Evolutionary conservation across 1,284 basidiomycete species (phyloP).

Genomic region (Apiotrichum sp.): DNA sequence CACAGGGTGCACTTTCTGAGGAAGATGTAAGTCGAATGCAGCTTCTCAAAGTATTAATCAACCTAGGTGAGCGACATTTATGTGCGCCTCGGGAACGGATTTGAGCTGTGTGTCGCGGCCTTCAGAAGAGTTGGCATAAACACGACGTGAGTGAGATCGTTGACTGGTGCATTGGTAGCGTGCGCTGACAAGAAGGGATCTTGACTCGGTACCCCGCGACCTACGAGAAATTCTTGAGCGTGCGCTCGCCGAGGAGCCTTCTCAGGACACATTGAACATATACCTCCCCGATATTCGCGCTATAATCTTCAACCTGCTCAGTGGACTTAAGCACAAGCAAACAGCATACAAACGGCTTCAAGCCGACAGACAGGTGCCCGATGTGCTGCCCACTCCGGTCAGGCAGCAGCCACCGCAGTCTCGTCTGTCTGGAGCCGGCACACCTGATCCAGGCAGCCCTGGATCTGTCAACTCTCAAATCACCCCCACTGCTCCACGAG

Average conservation of each 20-base stretch:
- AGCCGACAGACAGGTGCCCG: conserved; percentile 21
- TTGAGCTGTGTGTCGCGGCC: conserved; percentile 85
- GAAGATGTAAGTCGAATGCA: conserved; percentile 40
- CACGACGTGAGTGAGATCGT: conserved; percentile 68
- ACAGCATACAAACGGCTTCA: conserved; percentile 55
- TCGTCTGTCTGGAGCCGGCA: neutral
- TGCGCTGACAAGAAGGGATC: conserved; percentile 57
- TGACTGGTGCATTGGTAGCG: neutral
- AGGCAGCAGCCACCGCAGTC: neutral
- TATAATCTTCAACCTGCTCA: conserved; percentile 87
- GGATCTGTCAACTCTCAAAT: conserved; percentile 8
- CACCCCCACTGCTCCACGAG: neutral
- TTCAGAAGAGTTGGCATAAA: conserved; percentile 81
- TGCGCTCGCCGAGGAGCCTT: conserved; percentile 84
- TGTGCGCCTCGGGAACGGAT: conserved; percentile 92
- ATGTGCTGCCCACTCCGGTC: neutral
- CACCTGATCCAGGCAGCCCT: conserved; percentile 11
- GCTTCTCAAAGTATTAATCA: neutral
- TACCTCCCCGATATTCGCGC: conserved; percentile 86
- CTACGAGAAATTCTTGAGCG: conserved; percentile 81
- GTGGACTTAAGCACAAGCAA: conserved; percentile 88
- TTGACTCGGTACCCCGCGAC: conserved; percentile 81
- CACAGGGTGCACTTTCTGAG: conserved; percentile 67
- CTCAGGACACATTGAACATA: conserved; percentile 72
- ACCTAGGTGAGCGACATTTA: conserved; percentile 88